Conservation (phyloP, 768 basidiomycete species). For the Lactarius akahatsu region DNA sequence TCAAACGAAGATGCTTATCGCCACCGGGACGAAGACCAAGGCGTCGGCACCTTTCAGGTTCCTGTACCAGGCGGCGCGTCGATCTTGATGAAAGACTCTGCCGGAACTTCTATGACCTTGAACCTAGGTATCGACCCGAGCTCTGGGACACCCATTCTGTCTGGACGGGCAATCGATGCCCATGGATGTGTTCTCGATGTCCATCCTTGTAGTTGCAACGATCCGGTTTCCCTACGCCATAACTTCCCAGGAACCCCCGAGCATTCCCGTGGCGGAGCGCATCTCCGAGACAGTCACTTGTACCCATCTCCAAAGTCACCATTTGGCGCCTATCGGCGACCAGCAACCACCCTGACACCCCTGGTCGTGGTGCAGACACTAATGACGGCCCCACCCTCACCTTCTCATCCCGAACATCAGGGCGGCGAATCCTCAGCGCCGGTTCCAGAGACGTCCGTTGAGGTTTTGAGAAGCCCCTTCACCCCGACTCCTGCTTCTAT, state of each 20-base stretch:
- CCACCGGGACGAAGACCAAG: not conserved
- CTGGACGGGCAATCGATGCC: slow-evolving; percentile 15
- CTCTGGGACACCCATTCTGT: slow-evolving; percentile 22
- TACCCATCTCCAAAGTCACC: slow-evolving; percentile 6
- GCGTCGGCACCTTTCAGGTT: not conserved
- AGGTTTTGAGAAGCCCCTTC: slow-evolving; percentile 3
- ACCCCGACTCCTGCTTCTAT: slow-evolving; percentile 21
- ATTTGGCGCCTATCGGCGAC: not conserved
- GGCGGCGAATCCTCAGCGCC: not conserved
- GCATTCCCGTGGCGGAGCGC: not conserved
- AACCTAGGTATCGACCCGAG: slow-evolving; percentile 19
- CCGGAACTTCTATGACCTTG: slow-evolving; percentile 19
- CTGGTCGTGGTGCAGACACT: slow-evolving; percentile 14
- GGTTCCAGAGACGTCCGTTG: not conserved
- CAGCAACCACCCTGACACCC: slow-evolving; percentile 12
- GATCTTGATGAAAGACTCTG: slow-evolving; percentile 12
- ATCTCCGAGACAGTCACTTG: not conserved
- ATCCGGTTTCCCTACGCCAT: slow-evolving; percentile 10
- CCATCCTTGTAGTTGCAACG: slow-evolving; percentile 17
- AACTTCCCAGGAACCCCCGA: not conserved
- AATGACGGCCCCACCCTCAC: slow-evolving; percentile 3
- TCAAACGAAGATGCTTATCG: not conserved
- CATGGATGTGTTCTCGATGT: slow-evolving; percentile 18
- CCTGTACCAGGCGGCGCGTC: slow-evolving; percentile 18
- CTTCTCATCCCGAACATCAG: not conserved